A percentile compares a stretch with the other conserved stretches of the same genome.
These are phyloP conservation scores for Diaporthe caulivora DNA, from an alignment of 2,329 filamentous ascomycete genomes.

Conservation along the genomic window DNA sequence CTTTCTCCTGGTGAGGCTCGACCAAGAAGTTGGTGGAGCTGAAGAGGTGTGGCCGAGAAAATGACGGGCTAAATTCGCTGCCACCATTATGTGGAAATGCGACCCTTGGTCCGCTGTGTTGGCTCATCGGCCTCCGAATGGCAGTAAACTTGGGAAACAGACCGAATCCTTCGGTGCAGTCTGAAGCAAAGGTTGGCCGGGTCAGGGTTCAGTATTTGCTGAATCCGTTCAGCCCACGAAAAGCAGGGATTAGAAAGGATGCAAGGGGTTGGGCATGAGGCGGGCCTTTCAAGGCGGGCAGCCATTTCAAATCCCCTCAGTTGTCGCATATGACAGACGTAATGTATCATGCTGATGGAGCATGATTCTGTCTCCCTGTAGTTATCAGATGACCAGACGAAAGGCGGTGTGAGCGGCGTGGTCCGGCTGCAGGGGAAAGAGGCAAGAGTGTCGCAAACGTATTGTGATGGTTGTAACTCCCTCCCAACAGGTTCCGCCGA, in stretches of 20 bases:
- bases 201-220: neutral
- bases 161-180: neutral
- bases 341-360: slow-evolving; percentile 7
- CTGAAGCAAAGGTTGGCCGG: neutral
- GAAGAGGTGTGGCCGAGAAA: neutral
- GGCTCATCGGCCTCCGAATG: neutral
- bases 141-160: neutral
- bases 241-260: neutral
- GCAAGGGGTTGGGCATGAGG: neutral
- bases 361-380: neutral
- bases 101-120: neutral
- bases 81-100: neutral
- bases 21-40: neutral
- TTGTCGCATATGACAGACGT: neutral
- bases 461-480: neutral
- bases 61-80: neutral
- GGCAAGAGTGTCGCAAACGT: neutral
- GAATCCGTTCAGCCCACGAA: neutral
- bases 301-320: neutral
- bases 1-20: neutral
- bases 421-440: neutral
- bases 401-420: slow-evolving; percentile 35
- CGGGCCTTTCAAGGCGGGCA: slow-evolving; percentile 6
- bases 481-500: neutral
- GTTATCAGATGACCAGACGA: neutral